Evolutionary conservation across 345 rosid species (phyloP), one percentile per base, ranked within the genome.

Genomic region (Rhodamnia argentea): DNA sequence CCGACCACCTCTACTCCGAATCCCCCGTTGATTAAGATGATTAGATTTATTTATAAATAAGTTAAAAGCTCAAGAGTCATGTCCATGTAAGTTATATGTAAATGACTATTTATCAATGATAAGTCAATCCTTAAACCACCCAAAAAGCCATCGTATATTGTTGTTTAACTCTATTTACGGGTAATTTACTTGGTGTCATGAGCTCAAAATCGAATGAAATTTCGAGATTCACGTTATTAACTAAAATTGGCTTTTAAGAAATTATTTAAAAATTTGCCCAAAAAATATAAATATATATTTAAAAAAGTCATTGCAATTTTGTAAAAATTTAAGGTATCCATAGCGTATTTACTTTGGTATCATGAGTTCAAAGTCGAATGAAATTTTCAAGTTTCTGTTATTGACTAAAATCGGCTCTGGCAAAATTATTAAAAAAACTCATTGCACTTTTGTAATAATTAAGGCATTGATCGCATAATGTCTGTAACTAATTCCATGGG

Each of bases 181-280:
- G 0, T 32, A 0, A 37, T 32, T 70, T 18, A 37, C 10, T 70
- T 1, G 4, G 2, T 5, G 22, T 9, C 0, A 0, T 4, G 0
- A 14, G 0, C 5, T 8, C 0, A 4, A 29, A 64, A 15, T 5
- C 1, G 0, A 16, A 64, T 0, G 6, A 8, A 64, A 32, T 16
- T 64, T 64, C 23, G 0, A 4, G 0, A 0, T 1, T 64, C 2
- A 0, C 8, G 0, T 32, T 16, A 16, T 64, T 5, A 3, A 0
- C 5, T 57, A 57, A 57, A 57, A 24, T 57, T 5, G 5, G 5
- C 5, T 24, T 13, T 57, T 57, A 4, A 13, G 23, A 57, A 57
- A 37, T 37, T 37, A n/a, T 37, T 37, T 37, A 37, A 37, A 37
- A 37, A 2, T 37, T 37, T 37, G 3, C 40, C 40, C n/a, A n/a